These are phyloP conservation scores for Saururus chinensis DNA, from an alignment of 164 flowering plant genomes.

Conservation along the genomic window DNA sequence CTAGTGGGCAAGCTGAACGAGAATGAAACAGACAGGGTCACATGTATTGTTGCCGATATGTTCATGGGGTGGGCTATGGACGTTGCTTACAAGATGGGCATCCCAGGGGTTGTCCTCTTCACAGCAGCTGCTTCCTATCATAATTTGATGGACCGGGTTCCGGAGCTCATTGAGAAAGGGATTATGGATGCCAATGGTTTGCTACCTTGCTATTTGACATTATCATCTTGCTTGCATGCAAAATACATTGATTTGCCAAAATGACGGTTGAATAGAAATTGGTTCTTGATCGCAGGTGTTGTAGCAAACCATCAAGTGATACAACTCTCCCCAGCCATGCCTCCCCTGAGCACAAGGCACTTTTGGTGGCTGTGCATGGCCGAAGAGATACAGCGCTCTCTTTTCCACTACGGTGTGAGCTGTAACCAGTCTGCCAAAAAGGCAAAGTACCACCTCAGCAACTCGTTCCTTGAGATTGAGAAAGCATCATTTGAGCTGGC, in stretches of 20 bases:
- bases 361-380: not conserved
- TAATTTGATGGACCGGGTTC: conserved; percentile 1
- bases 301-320: not conserved
- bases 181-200: conserved; percentile 9
- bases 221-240: too few species aligned
- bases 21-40: not conserved
- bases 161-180: conserved; percentile 8
- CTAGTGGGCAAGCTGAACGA: conserved; percentile 6
- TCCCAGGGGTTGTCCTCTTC: conserved; percentile 7
- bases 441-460: not conserved
- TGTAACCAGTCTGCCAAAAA: not conserved
- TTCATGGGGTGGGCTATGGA: conserved; percentile 3
- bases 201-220: not conserved
- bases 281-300: not conserved
- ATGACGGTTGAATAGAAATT: too few species aligned
- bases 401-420: not conserved
- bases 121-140: not conserved
- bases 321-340: not conserved
- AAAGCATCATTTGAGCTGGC: not conserved
- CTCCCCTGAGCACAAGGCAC: not conserved
- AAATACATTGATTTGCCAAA: too few species aligned
- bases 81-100: conserved; percentile 11
- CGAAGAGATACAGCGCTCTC: not conserved
- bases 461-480: not conserved
- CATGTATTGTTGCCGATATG: conserved; percentile 12